Evolutionary conservation across 2,329 filamentous ascomycete genomes (phyloP).

Genomic region (Paramyrothecium roridum): DNA sequence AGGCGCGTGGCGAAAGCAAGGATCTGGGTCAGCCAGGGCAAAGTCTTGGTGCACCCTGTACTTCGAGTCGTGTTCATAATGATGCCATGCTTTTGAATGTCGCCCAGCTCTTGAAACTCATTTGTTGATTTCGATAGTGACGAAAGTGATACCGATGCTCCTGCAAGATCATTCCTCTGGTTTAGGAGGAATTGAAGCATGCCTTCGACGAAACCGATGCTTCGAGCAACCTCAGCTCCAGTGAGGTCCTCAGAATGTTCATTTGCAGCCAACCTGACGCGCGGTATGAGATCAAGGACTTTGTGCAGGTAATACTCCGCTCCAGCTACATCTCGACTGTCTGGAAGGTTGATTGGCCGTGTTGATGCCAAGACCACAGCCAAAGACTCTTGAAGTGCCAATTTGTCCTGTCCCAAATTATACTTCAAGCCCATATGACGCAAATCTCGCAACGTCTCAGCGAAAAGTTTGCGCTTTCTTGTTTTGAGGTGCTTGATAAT

Average conservation of each 20-base stretch:
- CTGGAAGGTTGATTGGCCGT: conserved; percentile 32
- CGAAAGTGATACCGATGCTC: conserved; percentile 31
- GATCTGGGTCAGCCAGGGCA: conserved; percentile 67
- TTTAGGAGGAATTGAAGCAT: conserved; percentile 64
- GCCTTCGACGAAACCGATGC: conserved; percentile 83
- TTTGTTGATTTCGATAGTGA: conserved; percentile 34
- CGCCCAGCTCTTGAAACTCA: conserved; percentile 32
- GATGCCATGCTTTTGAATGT: conserved; percentile 15
- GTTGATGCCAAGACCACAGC: conserved; percentile 65
- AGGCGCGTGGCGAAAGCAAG: conserved; percentile 60
- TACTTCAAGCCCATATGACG: conserved; percentile 86
- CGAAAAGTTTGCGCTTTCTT: conserved; percentile 85
- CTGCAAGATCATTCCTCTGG: conserved; percentile 53
- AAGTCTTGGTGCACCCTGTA: conserved; percentile 20
- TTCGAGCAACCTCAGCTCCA: conserved; percentile 72
- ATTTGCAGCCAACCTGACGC: conserved; percentile 61
- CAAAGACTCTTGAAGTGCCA: conserved; percentile 71
- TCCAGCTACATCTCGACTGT: conserved; percentile 18
- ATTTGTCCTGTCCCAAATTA: conserved; percentile 71
- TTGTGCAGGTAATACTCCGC: conserved; percentile 77
- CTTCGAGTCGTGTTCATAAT: conserved; percentile 12
- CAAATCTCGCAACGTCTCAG: conserved; percentile 79
- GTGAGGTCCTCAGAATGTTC: conserved; percentile 85
- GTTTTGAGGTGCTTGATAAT: conserved; percentile 85
- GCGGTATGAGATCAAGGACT: conserved; percentile 69